These are phyloP conservation scores for Ananas comosus DNA, from an alignment of 176 grass and related monocot species.

Conservation along the genomic window DNA sequence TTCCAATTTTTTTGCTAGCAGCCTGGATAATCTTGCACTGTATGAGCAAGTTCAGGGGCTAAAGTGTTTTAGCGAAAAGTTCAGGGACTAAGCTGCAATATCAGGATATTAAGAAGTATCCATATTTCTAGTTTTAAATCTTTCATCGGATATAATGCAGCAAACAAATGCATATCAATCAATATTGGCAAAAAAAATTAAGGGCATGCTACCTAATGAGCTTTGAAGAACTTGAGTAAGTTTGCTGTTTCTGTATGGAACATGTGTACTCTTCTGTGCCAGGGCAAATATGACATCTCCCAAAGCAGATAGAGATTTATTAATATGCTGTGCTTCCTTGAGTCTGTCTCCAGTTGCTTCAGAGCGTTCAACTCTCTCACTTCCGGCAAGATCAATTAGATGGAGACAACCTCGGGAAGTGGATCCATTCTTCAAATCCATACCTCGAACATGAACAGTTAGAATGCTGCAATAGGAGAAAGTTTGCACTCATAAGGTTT, in stretches of 20 bases:
- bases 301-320: conserved; percentile 84
- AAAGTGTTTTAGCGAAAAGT: no score
- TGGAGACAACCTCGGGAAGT: conserved; percentile 83
- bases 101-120: no score
- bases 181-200: background rate
- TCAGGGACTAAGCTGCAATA: no score
- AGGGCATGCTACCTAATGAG: conserved; percentile 61
- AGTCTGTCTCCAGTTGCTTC: conserved; percentile 96
- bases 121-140: background rate
- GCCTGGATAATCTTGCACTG: no score
- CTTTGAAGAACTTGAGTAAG: conserved; percentile 98
- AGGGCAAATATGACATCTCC: conserved; percentile 92
- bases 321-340: conserved; percentile 91
- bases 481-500: background rate
- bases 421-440: conserved; percentile 76
- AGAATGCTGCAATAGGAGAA: conserved; percentile 61
- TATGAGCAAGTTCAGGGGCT: no score
- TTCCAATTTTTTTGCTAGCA: no score
- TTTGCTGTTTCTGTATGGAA: conserved; percentile 97
- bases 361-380: conserved; percentile 87
- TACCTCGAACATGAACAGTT: conserved; percentile 84
- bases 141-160: background rate
- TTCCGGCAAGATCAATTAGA: conserved; percentile 93
- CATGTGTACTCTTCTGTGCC: conserved; percentile 69
- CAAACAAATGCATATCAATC: background rate